Evolutionary conservation across 306 rosid species (phyloP).

Genomic region (Benincasa hispida): DNA sequence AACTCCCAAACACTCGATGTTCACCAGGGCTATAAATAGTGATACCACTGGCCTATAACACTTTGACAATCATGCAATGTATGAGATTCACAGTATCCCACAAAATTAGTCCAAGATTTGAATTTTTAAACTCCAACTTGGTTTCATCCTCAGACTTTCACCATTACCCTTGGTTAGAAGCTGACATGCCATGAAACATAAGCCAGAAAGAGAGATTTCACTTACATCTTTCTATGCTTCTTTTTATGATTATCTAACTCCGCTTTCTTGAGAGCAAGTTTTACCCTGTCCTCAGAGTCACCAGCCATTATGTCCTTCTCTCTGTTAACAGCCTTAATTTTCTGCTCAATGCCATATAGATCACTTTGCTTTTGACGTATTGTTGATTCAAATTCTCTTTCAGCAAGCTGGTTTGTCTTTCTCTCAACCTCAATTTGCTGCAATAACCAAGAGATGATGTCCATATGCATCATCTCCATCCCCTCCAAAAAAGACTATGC

Average conservation of each 20-base stretch:
- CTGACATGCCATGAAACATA: neutral
- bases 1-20: constrained; percentile 6
- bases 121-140: neutral
- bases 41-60: neutral
- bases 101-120: neutral
- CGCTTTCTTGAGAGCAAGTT: constrained; percentile 38
- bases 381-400: constrained; percentile 60
- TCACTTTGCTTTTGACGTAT: constrained; percentile 52
- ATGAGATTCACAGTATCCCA: neutral
- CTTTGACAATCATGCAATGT: neutral
- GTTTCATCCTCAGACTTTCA: neutral
- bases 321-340: constrained; percentile 39
- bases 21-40: neutral
- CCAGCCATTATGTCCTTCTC: constrained; percentile 52
- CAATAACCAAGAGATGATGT: constrained; percentile 11
- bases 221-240: constrained; percentile 66
- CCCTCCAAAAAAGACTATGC: neutral
- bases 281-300: constrained; percentile 65
- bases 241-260: constrained; percentile 52
- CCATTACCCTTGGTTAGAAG: neutral
- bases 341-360: constrained; percentile 43
- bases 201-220: constrained; percentile 6
- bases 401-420: constrained; percentile 52
- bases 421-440: constrained; percentile 64
- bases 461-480: neutral